Conservation (phyloP, 2,329 filamentous ascomycete species). For the Sporothrix euskadiensis region DNA sequence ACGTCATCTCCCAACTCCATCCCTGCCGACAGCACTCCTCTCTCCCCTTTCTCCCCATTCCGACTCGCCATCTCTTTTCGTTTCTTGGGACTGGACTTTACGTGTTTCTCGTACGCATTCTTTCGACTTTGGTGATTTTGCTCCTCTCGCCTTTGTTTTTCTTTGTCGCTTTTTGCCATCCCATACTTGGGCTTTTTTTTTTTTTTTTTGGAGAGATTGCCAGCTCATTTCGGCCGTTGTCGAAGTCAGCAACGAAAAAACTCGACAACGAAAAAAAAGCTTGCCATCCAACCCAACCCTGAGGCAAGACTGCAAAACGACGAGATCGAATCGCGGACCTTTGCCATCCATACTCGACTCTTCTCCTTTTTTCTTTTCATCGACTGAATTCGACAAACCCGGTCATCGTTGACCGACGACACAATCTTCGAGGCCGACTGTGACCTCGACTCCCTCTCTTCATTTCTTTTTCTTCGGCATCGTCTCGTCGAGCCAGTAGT, state of each 20-base stretch:
- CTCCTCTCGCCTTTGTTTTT: background rate
- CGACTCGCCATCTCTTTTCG: background rate
- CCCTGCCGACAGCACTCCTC: constrained; percentile 5
- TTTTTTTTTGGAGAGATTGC: background rate
- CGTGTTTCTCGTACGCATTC: background rate
- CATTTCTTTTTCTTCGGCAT: background rate
- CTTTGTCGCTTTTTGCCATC: background rate
- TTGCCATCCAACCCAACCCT: background rate
- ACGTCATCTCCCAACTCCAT: constrained; percentile 23
- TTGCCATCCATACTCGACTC: background rate
- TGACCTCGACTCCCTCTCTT: background rate
- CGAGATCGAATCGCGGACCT: background rate
- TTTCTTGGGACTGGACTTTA: background rate
- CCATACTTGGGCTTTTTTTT: background rate
- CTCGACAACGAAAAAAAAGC: background rate
- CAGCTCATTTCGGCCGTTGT: background rate
- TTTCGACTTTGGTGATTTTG: background rate
- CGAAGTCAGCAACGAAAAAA: background rate
- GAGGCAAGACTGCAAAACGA: background rate
- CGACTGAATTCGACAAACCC: background rate
- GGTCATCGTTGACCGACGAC: background rate
- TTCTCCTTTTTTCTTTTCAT: background rate
- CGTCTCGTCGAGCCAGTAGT: background rate
- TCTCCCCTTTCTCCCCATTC: background rate
- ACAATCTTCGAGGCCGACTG: background rate